Base-by-base conservation (phyloP, 1,139 yeast species). In the Hyphopichia khmerensis region DNA sequence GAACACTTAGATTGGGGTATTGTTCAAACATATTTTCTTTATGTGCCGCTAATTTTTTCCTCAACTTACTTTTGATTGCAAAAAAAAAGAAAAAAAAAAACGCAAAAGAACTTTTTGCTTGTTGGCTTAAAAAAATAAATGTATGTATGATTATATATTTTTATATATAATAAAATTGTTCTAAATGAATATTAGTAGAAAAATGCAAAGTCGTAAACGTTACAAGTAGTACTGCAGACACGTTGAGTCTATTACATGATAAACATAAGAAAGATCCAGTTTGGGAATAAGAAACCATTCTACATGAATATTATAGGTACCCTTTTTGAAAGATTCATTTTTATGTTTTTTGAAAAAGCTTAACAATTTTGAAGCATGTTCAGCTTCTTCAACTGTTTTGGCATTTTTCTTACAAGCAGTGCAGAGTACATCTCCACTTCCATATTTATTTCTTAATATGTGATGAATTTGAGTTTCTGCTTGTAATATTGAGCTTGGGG, bases 201-300 rank as follows among this genome's bases (percentile, higher is more conserved):
- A 34, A 33, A 31, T 35, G 41, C 33, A 43, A 40, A 38, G 27
- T 8, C n/a, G 31, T 13, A 31, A 31, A n/a, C 4, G 13, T 17
- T 26, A 39, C 19, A 17, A 32, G 16, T 36, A 17, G 26, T n/a
- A 31, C 15, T 37, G 40, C 14, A 34, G 23, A 43, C 72, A 65
- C 13, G 51, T 52, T 5, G 47, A 32, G 47, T 77, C 75, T 13
- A 81, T 77, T 0, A 70, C 43, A 13, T 49, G 41, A 55, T 75
- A 78, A 0, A 80, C 69, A 8, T 42, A 42, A 1, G 43, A 40
- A 8, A 81, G 40, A 8, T 72, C 72, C 17, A 48, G 54, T 46
- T 79, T 69, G 0, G 83, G 82, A 0, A 81, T 59, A 24, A 78
- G 55, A 49, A 80, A 81, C 86, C 86, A 81, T 49, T 81, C 87